Evolutionary conservation across 192 early-diverging fungal genomes (phyloP), one percentile per base, ranked within the genome.

Genomic region (Backusella australiensis): DNA sequence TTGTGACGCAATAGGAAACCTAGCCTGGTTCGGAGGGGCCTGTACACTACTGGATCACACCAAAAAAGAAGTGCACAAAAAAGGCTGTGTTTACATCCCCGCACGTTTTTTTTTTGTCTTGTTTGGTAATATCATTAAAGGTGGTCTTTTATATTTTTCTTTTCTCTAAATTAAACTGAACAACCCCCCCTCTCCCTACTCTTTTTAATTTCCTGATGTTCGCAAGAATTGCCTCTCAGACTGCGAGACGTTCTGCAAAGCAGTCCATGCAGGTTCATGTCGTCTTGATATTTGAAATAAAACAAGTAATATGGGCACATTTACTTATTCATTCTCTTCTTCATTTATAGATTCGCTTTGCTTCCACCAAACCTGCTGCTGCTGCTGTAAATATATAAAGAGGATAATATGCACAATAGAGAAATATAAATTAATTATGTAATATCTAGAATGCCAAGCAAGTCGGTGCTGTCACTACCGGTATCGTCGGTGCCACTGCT

Each of bases 401-500:
- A 49, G 17, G 19, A 49, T n/a, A 49, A n/a, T 26, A 29, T 26
- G 34, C 32, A 49, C n/a, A 67, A 6, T 69, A 38, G 11, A 36
- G 7, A 29, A 34, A 41, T 7, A 29, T 26, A 26, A 32, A 71
- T 39, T 71, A 49, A 71, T 34, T 71, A 39, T 39, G 34, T 67
- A 41, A 4, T 29, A 63, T 29, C 21, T 78, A 86, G 81, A 75
- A 84, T 44, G 34, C 73, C 66, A 82, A 72, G 67, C 71, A 79
- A 63, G 35, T 85, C 26, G 74, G 82, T 72, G 69, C 76, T 68
- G 74, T 81, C 67, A 78, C 84, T 1, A 89, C 92, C 15, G 90
- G 91, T 67, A 91, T 93, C 36, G 86, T 90, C 8, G 79, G 79
- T 34, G 83, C 86, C 39, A 83, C 87, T 23, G 89, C 85, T 38